Percentiles rank a stretch among this genome's conserved stretches.
Conservation (phyloP, 257 asterid genomes). For the Knoxia roxburghii region DNA sequence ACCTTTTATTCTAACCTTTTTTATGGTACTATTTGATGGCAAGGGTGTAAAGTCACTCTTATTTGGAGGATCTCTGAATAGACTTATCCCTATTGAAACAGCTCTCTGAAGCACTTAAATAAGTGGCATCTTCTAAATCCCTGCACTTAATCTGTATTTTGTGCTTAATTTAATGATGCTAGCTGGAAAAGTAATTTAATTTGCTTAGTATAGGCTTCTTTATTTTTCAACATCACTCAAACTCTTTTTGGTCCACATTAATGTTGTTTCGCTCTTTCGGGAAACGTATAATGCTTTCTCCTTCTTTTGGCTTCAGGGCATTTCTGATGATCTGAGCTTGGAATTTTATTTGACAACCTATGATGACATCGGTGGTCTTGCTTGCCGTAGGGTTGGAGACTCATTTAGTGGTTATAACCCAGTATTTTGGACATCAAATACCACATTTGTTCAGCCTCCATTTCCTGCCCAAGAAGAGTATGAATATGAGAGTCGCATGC, state of each 20-base stretch:
- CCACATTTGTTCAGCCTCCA: slow-evolving; percentile 49
- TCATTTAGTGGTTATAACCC: slow-evolving; percentile 45
- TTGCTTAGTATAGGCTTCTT: neutral
- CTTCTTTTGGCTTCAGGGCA: slow-evolving; percentile 45
- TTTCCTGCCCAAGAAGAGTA: slow-evolving; percentile 56
- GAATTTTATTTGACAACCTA: slow-evolving; percentile 73
- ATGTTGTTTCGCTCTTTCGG: neutral
- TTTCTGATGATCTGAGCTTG: slow-evolving; percentile 61
- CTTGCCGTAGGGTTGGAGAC: slow-evolving; percentile 80
- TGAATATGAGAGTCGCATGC: slow-evolving; percentile 52
- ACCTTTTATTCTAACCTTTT: neutral
- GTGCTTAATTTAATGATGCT: neutral
- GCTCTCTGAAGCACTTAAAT: neutral
- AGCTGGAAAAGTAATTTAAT: neutral
- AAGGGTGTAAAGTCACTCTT: neutral
- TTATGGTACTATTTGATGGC: neutral
- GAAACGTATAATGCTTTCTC: slow-evolving; percentile 9
- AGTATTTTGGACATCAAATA: slow-evolving; percentile 70
- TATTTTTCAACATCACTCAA: neutral
- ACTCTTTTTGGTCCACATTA: neutral
- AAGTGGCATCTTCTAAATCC: neutral
- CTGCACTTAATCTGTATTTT: neutral
- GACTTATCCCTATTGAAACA: neutral
- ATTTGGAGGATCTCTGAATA: neutral
- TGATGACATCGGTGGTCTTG: slow-evolving; percentile 78